Percentiles rank a stretch among this genome's conserved stretches.
Conservation (phyloP, 1,139 yeast genomes). For the Petasospora rhodanensis region DNA sequence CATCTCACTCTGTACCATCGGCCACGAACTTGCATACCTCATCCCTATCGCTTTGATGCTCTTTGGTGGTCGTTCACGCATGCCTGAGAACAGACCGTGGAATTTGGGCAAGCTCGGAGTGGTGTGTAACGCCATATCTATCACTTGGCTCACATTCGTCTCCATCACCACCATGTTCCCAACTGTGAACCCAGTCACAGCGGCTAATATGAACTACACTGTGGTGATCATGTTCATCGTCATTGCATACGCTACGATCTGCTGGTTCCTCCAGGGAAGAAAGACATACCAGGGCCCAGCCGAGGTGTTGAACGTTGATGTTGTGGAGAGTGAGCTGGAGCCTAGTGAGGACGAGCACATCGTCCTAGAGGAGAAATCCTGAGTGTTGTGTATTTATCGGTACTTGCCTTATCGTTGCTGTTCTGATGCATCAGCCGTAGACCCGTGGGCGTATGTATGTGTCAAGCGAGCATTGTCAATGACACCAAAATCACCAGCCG, state of each 20-base stretch:
- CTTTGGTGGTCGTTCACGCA: slow-evolving; percentile 31
- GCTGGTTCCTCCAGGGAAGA: slow-evolving; percentile 32
- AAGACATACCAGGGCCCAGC: slow-evolving; percentile 25
- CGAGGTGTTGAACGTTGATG: slow-evolving; percentile 11
- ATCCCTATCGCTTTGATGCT: slow-evolving; percentile 40
- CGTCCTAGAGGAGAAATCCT: too few species aligned
- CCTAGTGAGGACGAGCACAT: slow-evolving; percentile 10
- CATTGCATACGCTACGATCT: slow-evolving; percentile 27
- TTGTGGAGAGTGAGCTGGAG: slow-evolving; percentile 9
- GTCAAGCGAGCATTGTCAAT: too few species aligned
- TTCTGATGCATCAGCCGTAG: too few species aligned
- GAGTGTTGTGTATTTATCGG: too few species aligned
- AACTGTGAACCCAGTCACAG: slow-evolving; percentile 29
- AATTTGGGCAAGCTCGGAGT: slow-evolving; percentile 46
- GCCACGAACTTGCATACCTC: slow-evolving; percentile 53
- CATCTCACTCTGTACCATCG: slow-evolving; percentile 49
- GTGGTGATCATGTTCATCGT: slow-evolving; percentile 35
- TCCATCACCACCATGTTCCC: slow-evolving; percentile 47
- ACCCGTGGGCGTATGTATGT: too few species aligned
- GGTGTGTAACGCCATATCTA: slow-evolving; percentile 30
- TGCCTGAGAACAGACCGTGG: slow-evolving; percentile 45
- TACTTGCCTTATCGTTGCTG: too few species aligned
- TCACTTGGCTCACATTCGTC: slow-evolving; percentile 34
- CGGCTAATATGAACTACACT: slow-evolving; percentile 36
- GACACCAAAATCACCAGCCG: too few species aligned